These are phyloP conservation scores for Gaeumannomyces tritici DNA, from an alignment of 2,329 filamentous ascomycete genomes.

Conservation along the genomic window DNA sequence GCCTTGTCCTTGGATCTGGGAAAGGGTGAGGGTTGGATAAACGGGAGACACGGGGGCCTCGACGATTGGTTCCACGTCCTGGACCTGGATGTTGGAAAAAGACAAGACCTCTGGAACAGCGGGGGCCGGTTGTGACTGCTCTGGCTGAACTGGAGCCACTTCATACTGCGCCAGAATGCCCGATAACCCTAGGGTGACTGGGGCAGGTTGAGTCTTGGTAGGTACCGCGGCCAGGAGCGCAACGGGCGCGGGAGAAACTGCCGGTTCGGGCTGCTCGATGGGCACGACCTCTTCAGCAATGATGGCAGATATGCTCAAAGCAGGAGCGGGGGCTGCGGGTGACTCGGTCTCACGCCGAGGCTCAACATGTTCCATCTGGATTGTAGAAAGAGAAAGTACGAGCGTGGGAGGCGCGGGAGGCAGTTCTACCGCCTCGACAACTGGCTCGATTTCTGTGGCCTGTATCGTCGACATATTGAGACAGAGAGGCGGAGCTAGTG, in stretches of 20 bases:
- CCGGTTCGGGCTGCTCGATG: constrained; percentile 6
- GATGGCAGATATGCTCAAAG: constrained; percentile 10
- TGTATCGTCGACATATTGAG: constrained; percentile 11
- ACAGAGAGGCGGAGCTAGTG: constrained; percentile 6
- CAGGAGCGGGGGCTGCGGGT: constrained; percentile 2
- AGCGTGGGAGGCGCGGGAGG: not conserved
- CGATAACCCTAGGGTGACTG: constrained; percentile 11
- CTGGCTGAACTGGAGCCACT: constrained; percentile 10
- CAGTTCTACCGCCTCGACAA: constrained; percentile 6
- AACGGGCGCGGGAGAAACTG: not conserved
- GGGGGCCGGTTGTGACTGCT: constrained; percentile 10
- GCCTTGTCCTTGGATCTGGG: constrained; percentile 31
- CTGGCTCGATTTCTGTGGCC: constrained; percentile 15
- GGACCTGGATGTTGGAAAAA: constrained; percentile 24
- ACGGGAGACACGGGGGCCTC: constrained; percentile 3
- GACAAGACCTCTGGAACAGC: constrained; percentile 18
- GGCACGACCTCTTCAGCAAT: constrained; percentile 8
- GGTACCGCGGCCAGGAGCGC: not conserved
- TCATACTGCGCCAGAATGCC: constrained; percentile 16
- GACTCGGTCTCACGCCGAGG: constrained; percentile 2
- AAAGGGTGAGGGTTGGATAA: constrained; percentile 17
- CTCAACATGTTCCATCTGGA: constrained; percentile 11
- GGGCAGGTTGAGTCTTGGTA: not conserved
- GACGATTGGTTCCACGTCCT: constrained; percentile 19
- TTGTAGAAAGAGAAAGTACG: constrained; percentile 7